Evolutionary conservation across 768 basidiomycete species (phyloP).

Genomic region (Lentinula raphanica): DNA sequence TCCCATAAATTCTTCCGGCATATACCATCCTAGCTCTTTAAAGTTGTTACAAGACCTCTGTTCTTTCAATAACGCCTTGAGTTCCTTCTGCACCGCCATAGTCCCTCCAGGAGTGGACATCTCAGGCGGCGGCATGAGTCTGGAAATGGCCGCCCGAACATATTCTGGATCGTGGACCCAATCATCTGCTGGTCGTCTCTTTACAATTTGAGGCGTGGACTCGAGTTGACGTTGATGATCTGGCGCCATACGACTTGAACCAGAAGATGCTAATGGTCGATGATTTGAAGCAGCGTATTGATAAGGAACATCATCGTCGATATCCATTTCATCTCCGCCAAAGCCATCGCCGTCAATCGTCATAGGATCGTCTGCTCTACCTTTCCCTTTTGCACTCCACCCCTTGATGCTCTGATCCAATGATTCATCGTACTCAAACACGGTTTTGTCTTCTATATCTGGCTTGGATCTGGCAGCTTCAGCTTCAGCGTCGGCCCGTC

Average conservation of each 20-base stretch:
- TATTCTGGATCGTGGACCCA: slow-evolving; percentile 53
- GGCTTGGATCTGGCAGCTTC: slow-evolving; percentile 31
- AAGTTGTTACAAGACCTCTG: slow-evolving; percentile 43
- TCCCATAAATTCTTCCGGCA: slow-evolving; percentile 59
- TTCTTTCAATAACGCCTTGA: slow-evolving; percentile 55
- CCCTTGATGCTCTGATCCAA: not conserved
- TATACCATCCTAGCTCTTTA: slow-evolving; percentile 64
- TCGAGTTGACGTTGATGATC: not conserved
- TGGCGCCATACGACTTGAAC: not conserved
- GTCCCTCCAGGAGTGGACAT: slow-evolving; percentile 51
- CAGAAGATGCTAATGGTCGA: not conserved
- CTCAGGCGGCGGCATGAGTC: slow-evolving; percentile 55
- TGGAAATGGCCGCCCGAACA: slow-evolving; percentile 36
- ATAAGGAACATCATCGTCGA: not conserved
- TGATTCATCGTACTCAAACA: slow-evolving; percentile 31
- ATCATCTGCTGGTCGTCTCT: slow-evolving; percentile 32
- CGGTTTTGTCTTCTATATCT: slow-evolving; percentile 44
- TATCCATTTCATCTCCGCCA: slow-evolving; percentile 9
- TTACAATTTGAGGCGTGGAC: slow-evolving; percentile 5
- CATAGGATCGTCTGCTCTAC: slow-evolving; percentile 12
- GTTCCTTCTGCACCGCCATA: slow-evolving; percentile 56
- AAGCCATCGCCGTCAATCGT: slow-evolving; percentile 14
- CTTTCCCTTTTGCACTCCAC: slow-evolving; percentile 6
- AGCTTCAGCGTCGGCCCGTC: slow-evolving; percentile 37
- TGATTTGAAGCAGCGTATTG: not conserved